Evolutionary conservation across 1,284 basidiomycete species (phyloP).

Genomic region (Cryptococcus jaspeensis): DNA sequence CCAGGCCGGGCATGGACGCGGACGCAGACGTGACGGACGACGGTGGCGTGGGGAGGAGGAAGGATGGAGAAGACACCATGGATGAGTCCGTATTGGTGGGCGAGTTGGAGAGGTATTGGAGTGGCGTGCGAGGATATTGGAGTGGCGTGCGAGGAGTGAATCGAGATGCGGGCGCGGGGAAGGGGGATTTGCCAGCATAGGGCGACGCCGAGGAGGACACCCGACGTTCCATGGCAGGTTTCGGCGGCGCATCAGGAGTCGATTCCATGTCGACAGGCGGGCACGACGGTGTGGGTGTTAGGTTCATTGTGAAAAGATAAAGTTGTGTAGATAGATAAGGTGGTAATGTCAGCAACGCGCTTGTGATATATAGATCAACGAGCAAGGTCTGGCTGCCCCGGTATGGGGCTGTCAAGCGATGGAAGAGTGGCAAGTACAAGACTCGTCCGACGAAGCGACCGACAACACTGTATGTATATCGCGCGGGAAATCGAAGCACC

Average conservation of each 20-base stretch:
- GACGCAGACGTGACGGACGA: slow-evolving; percentile 3
- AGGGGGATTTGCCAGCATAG: slow-evolving; percentile 17
- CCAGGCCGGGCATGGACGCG: neutral
- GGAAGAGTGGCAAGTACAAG: too few relatives aligned
- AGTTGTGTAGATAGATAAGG: neutral
- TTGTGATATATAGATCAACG: too few relatives aligned
- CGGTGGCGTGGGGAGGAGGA: slow-evolving; percentile 9
- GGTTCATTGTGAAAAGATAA: neutral
- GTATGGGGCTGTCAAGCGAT: too few relatives aligned
- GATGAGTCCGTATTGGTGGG: slow-evolving; percentile 13
- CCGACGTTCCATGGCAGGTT: neutral
- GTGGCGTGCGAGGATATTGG: slow-evolving; percentile 30
- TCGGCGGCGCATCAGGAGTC: slow-evolving; percentile 1
- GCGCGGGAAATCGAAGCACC: too few relatives aligned
- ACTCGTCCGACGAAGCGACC: too few relatives aligned
- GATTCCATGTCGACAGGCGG: neutral
- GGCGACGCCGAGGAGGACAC: slow-evolving; percentile 4
- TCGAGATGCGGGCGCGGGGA: slow-evolving; percentile 19
- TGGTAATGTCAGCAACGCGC: neutral
- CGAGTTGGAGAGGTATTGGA: slow-evolving; percentile 26
- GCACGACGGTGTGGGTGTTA: neutral
- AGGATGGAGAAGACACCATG: neutral
- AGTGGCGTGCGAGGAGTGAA: slow-evolving; percentile 32
- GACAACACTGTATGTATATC: too few relatives aligned
- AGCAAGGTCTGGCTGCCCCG: too few relatives aligned